Evolutionary conservation across 2,329 filamentous ascomycete species (phyloP).

Genomic region (Eutypa lata): DNA sequence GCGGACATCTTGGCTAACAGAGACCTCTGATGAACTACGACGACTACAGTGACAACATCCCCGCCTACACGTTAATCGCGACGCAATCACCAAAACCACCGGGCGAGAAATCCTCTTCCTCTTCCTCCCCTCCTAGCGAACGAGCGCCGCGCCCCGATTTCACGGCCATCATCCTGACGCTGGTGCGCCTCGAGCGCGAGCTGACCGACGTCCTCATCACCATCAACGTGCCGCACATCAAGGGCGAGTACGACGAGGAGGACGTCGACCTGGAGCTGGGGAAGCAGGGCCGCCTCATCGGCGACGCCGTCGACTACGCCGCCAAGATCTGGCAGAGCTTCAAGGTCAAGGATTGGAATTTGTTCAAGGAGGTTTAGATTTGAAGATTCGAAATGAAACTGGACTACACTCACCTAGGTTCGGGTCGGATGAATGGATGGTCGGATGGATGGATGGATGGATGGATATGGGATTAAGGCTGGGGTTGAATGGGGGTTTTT

Average conservation of each 20-base stretch:
- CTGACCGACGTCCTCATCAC: slow-evolving; percentile 80
- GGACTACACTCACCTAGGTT: too few species aligned
- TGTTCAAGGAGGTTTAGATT: slow-evolving; percentile 56
- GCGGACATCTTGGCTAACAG: slow-evolving; percentile 2
- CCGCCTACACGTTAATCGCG: slow-evolving; percentile 68
- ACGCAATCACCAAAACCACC: slow-evolving; percentile 50
- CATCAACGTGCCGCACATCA: slow-evolving; percentile 83
- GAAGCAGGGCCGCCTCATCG: slow-evolving; percentile 65
- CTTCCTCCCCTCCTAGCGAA: slow-evolving; percentile 23
- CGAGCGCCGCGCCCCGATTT: slow-evolving; percentile 46
- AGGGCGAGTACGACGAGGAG: slow-evolving; percentile 69
- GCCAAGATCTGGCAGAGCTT: slow-evolving; percentile 69
- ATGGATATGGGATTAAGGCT: too few species aligned
- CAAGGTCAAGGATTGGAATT: slow-evolving; percentile 73
- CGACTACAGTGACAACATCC: slow-evolving; percentile 42
- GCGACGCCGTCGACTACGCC: slow-evolving; percentile 65
- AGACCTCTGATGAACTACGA: slow-evolving; percentile 1
- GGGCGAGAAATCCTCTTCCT: slow-evolving; percentile 23
- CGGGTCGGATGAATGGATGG: too few species aligned
- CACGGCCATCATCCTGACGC: slow-evolving; percentile 72
- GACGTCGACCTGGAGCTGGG: slow-evolving; percentile 67
- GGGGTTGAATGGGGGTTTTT: too few species aligned
- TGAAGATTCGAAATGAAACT: too few species aligned
- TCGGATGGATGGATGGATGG: too few species aligned
- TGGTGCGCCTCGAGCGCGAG: slow-evolving; percentile 72